Evolutionary conservation across 306 rosid genomes (phyloP).

Genomic region (Psophocarpus tetragonolobus): DNA sequence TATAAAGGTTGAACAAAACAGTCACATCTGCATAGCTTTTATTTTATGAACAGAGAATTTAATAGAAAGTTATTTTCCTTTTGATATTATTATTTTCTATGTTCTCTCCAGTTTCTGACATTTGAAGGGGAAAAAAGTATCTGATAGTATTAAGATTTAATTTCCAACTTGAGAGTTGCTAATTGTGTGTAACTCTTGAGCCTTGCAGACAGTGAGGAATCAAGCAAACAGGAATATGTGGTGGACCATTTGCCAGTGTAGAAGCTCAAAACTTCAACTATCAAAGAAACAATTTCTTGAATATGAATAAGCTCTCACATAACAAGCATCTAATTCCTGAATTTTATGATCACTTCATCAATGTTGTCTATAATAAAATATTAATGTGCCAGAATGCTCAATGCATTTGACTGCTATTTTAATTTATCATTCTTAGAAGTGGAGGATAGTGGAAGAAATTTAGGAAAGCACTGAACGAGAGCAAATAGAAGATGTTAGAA

Average conservation of each 20-base stretch:
- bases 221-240: not conserved
- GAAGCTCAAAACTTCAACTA: not conserved
- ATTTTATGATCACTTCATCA: slow-evolving; percentile 11
- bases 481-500: slow-evolving; percentile 8
- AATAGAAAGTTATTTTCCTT: not conserved
- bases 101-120: not conserved
- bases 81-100: not conserved
- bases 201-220: too few species aligned
- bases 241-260: not conserved
- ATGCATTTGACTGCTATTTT: not conserved
- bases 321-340: not conserved
- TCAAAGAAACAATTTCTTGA: not conserved
- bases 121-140: not conserved
- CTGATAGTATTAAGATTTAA: not conserved
- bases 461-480: not conserved
- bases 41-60: not conserved
- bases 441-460: slow-evolving; percentile 22
- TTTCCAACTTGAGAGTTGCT: not conserved
- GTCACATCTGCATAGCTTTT: not conserved
- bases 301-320: not conserved
- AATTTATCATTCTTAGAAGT: slow-evolving; percentile 19
- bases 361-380: not conserved
- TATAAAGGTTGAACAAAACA: not conserved
- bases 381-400: not conserved
- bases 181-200: not conserved